phyloP scores from a whole-genome alignment of 805 yeast genomes.

The Wickerhamiella cacticola region DNA sequence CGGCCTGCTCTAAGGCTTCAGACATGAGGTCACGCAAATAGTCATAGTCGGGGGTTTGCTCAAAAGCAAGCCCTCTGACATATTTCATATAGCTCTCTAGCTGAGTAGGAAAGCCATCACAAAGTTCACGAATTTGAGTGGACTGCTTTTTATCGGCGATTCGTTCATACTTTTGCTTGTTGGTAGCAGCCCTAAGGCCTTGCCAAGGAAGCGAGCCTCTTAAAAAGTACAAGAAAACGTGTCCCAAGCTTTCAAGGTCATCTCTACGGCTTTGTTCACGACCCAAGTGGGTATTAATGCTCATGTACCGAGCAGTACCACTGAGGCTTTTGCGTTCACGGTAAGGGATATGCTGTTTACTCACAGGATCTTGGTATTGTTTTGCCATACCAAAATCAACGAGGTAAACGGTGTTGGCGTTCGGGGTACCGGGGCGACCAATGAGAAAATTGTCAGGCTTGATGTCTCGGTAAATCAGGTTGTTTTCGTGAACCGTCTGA shows the following conservation, averaged over 20 bases:
- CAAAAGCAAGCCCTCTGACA: constrained; percentile 81
- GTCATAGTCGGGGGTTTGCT: constrained; percentile 89
- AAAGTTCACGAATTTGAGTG: constrained; percentile 73
- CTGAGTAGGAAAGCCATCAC: constrained; percentile 83
- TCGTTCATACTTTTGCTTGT: constrained; percentile 93
- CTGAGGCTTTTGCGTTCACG: constrained; percentile 90
- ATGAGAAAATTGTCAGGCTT: constrained; percentile 95
- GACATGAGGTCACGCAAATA: constrained; percentile 69
- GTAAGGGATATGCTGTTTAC: constrained; percentile 91
- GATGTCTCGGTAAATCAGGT: constrained; percentile 88
- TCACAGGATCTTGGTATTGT: constrained; percentile 91
- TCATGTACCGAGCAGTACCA: constrained; percentile 97
- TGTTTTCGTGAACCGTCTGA: constrained; percentile 77
- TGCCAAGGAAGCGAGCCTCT: constrained; percentile 94
- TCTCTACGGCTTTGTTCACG: constrained; percentile 95
- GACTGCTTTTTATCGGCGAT: constrained; percentile 93
- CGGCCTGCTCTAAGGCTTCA: constrained; percentile 60
- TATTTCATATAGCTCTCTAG: constrained; percentile 83
- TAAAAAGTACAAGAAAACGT: constrained; percentile 88
- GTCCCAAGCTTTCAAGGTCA: constrained; percentile 92
- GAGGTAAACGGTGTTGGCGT: constrained; percentile 74
- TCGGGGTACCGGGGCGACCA: constrained; percentile 75
- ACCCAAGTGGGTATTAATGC: constrained; percentile 93
- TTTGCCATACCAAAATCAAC: constrained; percentile 99
- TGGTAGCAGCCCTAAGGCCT: constrained; percentile 94